Conservation (phyloP, 2,329 filamentous ascomycete genomes). For the Neopestalotiopsis sp. region DNA sequence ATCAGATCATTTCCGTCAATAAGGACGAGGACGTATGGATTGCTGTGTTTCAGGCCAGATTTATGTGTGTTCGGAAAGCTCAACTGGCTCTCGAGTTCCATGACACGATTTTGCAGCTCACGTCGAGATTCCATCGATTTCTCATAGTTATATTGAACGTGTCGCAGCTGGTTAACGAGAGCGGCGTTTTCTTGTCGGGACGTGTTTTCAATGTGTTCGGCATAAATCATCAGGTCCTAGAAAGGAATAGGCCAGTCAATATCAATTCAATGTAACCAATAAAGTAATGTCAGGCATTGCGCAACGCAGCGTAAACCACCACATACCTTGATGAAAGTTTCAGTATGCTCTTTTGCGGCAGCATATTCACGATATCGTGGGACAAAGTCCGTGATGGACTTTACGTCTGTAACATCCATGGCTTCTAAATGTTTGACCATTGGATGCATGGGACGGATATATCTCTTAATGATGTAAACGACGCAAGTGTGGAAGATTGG, state of each 20-base stretch:
- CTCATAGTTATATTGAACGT: constrained; percentile 54
- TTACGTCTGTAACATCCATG: constrained; percentile 26
- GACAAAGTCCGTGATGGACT: constrained; percentile 49
- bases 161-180: constrained; percentile 46
- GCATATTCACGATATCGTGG: constrained; percentile 51
- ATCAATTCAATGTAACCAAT: background rate
- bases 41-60: constrained; percentile 50
- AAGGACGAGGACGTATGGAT: constrained; percentile 64
- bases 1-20: constrained; percentile 69
- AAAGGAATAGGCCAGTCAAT: background rate
- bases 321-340: constrained; percentile 53
- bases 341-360: constrained; percentile 43
- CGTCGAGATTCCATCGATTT: constrained; percentile 53
- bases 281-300: too few relatives aligned
- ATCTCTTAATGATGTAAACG: too few relatives aligned
- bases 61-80: constrained; percentile 42
- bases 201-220: constrained; percentile 47
- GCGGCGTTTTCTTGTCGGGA: constrained; percentile 49
- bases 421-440: background rate
- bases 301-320: too few relatives aligned
- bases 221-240: constrained; percentile 54
- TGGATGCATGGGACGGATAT: background rate
- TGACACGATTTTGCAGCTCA: constrained; percentile 54
- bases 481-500: too few relatives aligned
- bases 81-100: constrained; percentile 42